phyloP scores from a whole-genome alignment of 129 eudicot genomes.

The Cynara cardunculus region DNA sequence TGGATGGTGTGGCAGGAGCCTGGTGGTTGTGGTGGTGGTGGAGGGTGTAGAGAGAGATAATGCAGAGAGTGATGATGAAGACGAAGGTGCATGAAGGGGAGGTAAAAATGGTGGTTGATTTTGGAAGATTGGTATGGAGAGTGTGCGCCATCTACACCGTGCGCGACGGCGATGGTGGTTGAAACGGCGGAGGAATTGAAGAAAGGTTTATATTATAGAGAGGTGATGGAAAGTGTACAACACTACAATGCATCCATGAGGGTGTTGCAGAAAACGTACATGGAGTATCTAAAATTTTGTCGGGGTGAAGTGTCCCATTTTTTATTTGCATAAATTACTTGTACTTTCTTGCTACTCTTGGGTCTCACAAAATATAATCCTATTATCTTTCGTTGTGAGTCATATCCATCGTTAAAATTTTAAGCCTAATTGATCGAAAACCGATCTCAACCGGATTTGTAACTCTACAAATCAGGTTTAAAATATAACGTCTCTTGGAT shows the following conservation, averaged over 20 bases:
- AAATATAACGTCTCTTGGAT: not conserved
- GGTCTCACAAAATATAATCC: not conserved
- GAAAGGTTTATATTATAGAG: not conserved
- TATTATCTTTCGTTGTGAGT: not conserved
- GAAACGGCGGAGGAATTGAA: conserved; percentile 9
- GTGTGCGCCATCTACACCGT: conserved; percentile 14
- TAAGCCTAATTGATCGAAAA: not conserved
- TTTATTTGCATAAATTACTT: not conserved
- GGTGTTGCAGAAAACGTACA: not conserved
- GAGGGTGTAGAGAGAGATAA: conserved; percentile 28
- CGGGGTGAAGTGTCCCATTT: conserved; percentile 28
- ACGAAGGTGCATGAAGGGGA: conserved; percentile 44
- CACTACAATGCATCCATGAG: not conserved
- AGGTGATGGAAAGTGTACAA: conserved; percentile 10
- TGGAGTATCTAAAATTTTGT: conserved; percentile 17
- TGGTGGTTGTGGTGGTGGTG: conserved; percentile 23
- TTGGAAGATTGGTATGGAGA: conserved; percentile 1
- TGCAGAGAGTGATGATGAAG: conserved; percentile 38
- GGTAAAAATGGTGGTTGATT: conserved; percentile 19
- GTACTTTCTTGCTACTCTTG: not conserved
- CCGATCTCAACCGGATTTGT: too few species aligned
- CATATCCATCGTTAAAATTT: not conserved
- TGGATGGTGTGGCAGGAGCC: conserved; percentile 1
- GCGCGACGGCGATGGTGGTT: not conserved
- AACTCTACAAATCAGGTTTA: too few species aligned